These are phyloP conservation scores for Trichoderma lentiforme DNA, from an alignment of 2,329 filamentous ascomycete species.

Conservation along the genomic window DNA sequence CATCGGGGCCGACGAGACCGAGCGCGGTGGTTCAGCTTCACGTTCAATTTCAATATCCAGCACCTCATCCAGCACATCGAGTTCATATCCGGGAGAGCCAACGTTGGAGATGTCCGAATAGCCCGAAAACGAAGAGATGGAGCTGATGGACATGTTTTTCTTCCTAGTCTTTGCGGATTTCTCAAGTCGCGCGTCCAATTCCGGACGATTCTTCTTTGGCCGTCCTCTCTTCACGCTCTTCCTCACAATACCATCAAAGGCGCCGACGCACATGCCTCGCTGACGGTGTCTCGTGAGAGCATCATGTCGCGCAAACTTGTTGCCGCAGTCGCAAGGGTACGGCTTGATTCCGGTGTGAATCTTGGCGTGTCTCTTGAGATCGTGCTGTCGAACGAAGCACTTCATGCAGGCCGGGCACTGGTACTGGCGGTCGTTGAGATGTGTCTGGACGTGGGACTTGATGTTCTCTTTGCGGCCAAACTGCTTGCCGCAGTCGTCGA, in stretches of 20 bases:
- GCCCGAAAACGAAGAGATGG: constrained; percentile 52
- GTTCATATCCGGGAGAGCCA: constrained; percentile 52
- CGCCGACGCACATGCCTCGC: constrained; percentile 93
- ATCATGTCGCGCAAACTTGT: constrained; percentile 92
- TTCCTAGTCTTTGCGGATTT: constrained; percentile 57
- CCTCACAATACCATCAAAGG: constrained; percentile 73
- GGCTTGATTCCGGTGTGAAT: constrained; percentile 96
- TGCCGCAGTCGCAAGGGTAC: constrained; percentile 90
- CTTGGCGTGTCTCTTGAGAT: constrained; percentile 94
- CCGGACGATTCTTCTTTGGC: constrained; percentile 59
- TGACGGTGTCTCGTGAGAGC: constrained; percentile 92
- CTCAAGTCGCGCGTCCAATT: constrained; percentile 53
- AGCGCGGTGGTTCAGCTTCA: constrained; percentile 29
- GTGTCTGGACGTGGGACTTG: constrained; percentile 96
- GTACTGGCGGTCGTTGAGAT: constrained; percentile 93
- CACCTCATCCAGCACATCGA: constrained; percentile 47
- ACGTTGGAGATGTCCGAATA: constrained; percentile 55
- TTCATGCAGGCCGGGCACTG: constrained; percentile 91
- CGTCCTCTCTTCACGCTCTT: constrained; percentile 62
- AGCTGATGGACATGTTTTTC: constrained; percentile 49
- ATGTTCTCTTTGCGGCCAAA: constrained; percentile 99
- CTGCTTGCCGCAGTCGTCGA: constrained; percentile 74
- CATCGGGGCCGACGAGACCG: constrained; percentile 48
- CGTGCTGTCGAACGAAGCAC: constrained; percentile 94
- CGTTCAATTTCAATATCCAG: constrained; percentile 40